A percentile compares a stretch with the other conserved stretches of the same genome.
Conservation (phyloP, 2,329 filamentous ascomycete genomes). For the Fusarium gaditjirri region DNA sequence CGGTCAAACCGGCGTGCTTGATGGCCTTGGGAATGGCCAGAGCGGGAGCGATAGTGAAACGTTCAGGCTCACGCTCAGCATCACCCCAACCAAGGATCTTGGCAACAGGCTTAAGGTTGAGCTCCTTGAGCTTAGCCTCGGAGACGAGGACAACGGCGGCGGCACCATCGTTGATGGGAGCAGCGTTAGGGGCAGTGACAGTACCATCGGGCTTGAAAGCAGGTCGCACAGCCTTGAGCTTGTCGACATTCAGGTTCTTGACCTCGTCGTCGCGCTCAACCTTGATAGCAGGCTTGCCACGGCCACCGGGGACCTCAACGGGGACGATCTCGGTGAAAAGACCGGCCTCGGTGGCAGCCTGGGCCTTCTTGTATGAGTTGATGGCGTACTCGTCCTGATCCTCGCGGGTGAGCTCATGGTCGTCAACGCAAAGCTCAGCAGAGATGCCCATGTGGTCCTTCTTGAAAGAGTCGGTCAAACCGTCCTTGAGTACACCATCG, state of each 20-base stretch:
- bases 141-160: slow-evolving; percentile 93
- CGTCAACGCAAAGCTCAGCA: slow-evolving; percentile 89
- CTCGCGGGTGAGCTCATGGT: slow-evolving; percentile 84
- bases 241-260: slow-evolving; percentile 89
- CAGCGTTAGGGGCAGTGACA: slow-evolving; percentile 95
- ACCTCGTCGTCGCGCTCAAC: slow-evolving; percentile 93
- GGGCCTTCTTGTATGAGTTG: slow-evolving; percentile 91
- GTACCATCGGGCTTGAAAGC: slow-evolving; percentile 87
- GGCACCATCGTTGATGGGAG: slow-evolving; percentile 94
- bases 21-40: slow-evolving; percentile 97
- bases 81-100: slow-evolving; percentile 99
- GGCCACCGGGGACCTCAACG: slow-evolving; percentile 85
- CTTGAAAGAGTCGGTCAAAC: slow-evolving; percentile 93
- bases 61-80: slow-evolving; percentile 88
- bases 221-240: slow-evolving; percentile 85
- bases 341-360: slow-evolving; percentile 83
- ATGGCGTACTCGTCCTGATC: slow-evolving; percentile 97
- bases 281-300: slow-evolving; percentile 86
- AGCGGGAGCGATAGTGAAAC: slow-evolving; percentile 94
- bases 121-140: slow-evolving; percentile 91
- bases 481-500: slow-evolving; percentile 94
- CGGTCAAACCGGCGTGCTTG: slow-evolving; percentile 87
- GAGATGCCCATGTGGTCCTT: slow-evolving; percentile 97
- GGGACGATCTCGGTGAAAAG: slow-evolving; percentile 91
- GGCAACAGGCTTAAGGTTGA: slow-evolving; percentile 89